A percentile compares a stretch with the other conserved stretches of the same genome.
These are phyloP conservation scores for Ramaria rubella DNA, from an alignment of 768 basidiomycete genomes.

Conservation along the genomic window DNA sequence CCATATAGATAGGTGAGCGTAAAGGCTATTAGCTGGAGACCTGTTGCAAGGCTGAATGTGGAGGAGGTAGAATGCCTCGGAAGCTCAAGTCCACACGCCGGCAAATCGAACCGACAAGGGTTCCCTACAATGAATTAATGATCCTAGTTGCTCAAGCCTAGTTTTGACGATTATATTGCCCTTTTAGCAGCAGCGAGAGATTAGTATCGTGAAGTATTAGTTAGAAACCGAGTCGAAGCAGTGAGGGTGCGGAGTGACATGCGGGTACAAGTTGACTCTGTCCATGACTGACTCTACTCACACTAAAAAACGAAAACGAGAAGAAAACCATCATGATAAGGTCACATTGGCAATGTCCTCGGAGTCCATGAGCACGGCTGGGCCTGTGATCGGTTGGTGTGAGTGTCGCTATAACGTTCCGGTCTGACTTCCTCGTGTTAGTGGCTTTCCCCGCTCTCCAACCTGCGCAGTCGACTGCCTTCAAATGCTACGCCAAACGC, in stretches of 20 bases:
- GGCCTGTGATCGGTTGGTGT: constrained; percentile 47
- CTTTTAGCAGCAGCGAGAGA: not conserved
- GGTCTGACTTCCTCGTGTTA: constrained; percentile 20
- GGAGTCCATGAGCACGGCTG: constrained; percentile 32
- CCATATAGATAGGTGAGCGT: not conserved
- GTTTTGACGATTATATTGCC: not conserved
- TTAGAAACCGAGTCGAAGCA: not conserved
- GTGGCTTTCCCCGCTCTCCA: constrained; percentile 61
- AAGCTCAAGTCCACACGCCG: constrained; percentile 2
- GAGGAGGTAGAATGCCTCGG: not conserved
- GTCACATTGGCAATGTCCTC: constrained; percentile 33
- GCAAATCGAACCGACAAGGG: constrained; percentile 8
- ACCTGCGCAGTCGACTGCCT: constrained; percentile 51
- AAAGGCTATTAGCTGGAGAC: not conserved
- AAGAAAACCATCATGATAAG: constrained; percentile 27
- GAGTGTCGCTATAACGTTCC: not conserved
- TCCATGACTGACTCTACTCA: constrained; percentile 1
- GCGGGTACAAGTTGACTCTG: not conserved
- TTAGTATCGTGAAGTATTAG: not conserved
- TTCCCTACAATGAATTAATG: not conserved
- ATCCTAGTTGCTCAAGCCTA: not conserved
- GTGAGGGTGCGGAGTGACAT: constrained; percentile 1
- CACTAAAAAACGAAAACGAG: constrained; percentile 45
- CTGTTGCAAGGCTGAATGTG: not conserved
- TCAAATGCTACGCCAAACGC: constrained; percentile 53